Conservation (phyloP, 2,329 filamentous ascomycete genomes). For the Capronia epimyces region DNA sequence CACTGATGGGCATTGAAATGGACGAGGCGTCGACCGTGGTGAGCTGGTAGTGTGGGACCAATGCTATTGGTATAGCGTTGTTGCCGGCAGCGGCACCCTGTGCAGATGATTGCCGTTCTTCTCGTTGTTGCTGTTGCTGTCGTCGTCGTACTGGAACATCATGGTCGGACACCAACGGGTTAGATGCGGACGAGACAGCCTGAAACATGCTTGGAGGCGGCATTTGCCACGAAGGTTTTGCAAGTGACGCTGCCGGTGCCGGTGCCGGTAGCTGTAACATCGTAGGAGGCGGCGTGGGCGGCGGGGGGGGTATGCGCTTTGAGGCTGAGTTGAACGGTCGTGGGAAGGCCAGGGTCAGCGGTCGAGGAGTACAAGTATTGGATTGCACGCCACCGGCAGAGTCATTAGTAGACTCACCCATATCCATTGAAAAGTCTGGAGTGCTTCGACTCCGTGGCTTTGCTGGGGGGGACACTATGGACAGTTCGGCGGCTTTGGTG, state of each 20-base stretch:
- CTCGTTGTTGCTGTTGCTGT: neutral
- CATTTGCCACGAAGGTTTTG: neutral
- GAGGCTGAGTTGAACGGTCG: constrained; percentile 17
- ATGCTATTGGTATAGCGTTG: constrained; percentile 58
- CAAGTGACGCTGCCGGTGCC: constrained; percentile 8
- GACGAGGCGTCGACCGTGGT: constrained; percentile 72
- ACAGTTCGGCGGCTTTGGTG: constrained; percentile 16
- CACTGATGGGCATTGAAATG: constrained; percentile 65
- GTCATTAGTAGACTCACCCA: neutral
- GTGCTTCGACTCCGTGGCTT: constrained; percentile 14
- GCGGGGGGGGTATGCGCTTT: constrained; percentile 20
- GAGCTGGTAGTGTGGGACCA: constrained; percentile 75
- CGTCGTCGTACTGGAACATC: neutral
- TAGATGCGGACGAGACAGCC: neutral
- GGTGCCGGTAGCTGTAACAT: constrained; percentile 11
- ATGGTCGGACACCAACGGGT: neutral
- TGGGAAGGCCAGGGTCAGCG: constrained; percentile 8
- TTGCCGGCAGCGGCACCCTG: constrained; percentile 11
- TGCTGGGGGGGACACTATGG: constrained; percentile 12
- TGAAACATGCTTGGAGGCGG: neutral
- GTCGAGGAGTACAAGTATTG: constrained; percentile 2
- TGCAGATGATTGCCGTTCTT: constrained; percentile 18
- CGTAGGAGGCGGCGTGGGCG: constrained; percentile 11
- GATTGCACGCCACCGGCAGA: neutral
- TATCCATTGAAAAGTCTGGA: constrained; percentile 2